A percentile compares a stretch with the other conserved stretches of the same genome.
Conservation (phyloP, 1,284 basidiomycete genomes). For the Sphaerobolus stellatus region DNA sequence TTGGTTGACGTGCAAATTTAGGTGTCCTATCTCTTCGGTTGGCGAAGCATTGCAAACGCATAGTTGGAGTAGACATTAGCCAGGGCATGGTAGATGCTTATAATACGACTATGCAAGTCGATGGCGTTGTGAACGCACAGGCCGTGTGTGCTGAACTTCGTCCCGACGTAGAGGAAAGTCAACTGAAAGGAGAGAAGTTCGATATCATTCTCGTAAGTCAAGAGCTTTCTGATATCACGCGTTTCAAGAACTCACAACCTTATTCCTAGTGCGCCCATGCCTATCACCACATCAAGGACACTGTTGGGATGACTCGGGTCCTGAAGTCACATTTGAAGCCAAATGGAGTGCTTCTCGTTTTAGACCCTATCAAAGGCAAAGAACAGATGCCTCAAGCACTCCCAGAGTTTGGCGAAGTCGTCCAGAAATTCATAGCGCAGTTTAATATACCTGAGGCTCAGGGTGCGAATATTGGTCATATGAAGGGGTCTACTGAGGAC, state of each 20-base stretch:
- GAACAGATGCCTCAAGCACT: constrained; percentile 22
- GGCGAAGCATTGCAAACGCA: constrained; percentile 50
- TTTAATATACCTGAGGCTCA: too few species aligned
- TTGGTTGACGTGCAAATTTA: constrained; percentile 23
- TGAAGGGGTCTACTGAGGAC: too few species aligned
- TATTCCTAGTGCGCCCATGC: constrained; percentile 56
- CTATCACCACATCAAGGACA: constrained; percentile 64
- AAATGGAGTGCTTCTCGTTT: constrained; percentile 52
- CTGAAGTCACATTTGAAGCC: constrained; percentile 60
- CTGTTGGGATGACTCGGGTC: constrained; percentile 47
- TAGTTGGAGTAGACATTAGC: constrained; percentile 73
- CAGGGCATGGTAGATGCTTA: constrained; percentile 60
- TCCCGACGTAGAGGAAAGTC: constrained; percentile 39
- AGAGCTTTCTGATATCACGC: constrained; percentile 19
- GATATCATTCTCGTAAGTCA: constrained; percentile 58
- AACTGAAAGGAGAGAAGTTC: constrained; percentile 53
- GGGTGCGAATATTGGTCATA: too few species aligned
- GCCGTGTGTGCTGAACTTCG: constrained; percentile 49
- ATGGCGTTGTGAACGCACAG: constrained; percentile 63
- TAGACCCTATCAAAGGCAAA: constrained; percentile 45
- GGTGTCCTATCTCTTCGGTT: constrained; percentile 59
- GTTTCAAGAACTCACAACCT: neutral
- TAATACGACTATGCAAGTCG: constrained; percentile 52
- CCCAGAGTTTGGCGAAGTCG: too few species aligned
- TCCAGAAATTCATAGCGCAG: too few species aligned